These are phyloP conservation scores for Eragrostis nindensis DNA, from an alignment of 176 grass and related monocot genomes.

Conservation along the genomic window DNA sequence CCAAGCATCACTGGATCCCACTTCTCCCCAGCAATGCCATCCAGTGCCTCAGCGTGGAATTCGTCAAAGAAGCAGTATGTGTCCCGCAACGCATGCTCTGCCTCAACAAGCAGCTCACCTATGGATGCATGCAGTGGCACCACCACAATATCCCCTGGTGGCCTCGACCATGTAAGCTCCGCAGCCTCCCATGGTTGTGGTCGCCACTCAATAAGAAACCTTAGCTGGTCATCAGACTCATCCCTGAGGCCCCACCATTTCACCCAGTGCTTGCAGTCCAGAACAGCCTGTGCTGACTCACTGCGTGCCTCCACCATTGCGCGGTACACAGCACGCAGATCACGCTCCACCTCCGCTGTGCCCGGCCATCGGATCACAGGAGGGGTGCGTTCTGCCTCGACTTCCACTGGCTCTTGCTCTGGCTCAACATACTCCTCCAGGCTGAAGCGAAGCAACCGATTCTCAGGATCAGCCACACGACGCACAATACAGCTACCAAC, in stretches of 20 bases:
- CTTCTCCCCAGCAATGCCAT: constrained; percentile 73
- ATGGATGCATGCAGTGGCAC: constrained; percentile 80
- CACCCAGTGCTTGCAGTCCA: constrained; percentile 90
- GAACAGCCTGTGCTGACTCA: constrained; percentile 55
- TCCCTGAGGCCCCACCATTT: constrained; percentile 86
- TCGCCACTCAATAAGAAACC: constrained; percentile 76
- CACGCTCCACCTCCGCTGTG: constrained; percentile 50
- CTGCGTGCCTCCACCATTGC: constrained; percentile 47
- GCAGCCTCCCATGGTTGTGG: constrained; percentile 63
- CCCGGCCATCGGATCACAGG: constrained; percentile 44
- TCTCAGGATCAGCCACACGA: constrained; percentile 61
- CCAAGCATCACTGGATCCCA: constrained; percentile 96
- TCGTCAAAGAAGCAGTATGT: constrained; percentile 76
- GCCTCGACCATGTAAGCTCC: constrained; percentile 54
- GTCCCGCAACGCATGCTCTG: constrained; percentile 70
- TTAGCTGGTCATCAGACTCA: constrained; percentile 81
- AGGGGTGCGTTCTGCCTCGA: constrained; percentile 21
- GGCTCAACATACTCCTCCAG: constrained; percentile 61
- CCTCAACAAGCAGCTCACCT: constrained; percentile 69
- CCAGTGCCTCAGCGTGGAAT: constrained; percentile 59
- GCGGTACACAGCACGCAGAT: constrained; percentile 67
- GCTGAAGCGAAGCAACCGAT: constrained; percentile 77
- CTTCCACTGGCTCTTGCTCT: constrained; percentile 31
- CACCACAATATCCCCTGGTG: constrained; percentile 76
- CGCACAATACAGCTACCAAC: constrained; percentile 67